Evolutionary conservation across 2,329 filamentous ascomycete genomes (phyloP).

Genomic region (Pochonia chlamydosporia): DNA sequence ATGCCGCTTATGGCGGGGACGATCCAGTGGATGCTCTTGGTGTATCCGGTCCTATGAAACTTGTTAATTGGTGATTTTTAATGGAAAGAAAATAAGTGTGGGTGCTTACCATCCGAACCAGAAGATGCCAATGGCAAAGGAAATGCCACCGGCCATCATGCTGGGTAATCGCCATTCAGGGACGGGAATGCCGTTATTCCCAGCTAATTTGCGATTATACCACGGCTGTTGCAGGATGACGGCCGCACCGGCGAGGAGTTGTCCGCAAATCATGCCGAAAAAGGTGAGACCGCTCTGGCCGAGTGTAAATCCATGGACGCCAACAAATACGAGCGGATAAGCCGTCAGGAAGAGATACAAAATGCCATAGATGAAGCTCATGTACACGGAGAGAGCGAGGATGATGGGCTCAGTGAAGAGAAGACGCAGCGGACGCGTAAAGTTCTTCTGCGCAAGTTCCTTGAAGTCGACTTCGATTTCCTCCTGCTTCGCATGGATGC

Average conservation of each 20-base stretch:
- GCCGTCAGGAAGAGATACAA: constrained; percentile 84
- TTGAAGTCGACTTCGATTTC: constrained; percentile 62
- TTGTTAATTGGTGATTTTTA: constrained; percentile 16
- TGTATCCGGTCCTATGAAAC: constrained; percentile 46
- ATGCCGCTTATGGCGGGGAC: constrained; percentile 57
- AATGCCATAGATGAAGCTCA: constrained; percentile 70
- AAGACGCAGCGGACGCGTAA: constrained; percentile 58
- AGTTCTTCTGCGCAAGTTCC: constrained; percentile 61
- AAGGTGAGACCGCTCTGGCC: constrained; percentile 75
- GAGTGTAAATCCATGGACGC: constrained; percentile 61
- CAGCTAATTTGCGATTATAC: constrained; percentile 63
- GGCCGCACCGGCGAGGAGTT: constrained; percentile 59
- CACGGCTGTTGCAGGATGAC: constrained; percentile 59
- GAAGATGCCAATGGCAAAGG: constrained; percentile 62
- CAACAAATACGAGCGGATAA: constrained; percentile 74
- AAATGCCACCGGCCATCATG: constrained; percentile 52
- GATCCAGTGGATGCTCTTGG: constrained; percentile 54
- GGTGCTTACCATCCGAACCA: constrained; percentile 64
- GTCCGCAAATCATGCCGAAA: constrained; percentile 75
- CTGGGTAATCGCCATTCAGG: constrained; percentile 63
- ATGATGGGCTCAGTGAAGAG: constrained; percentile 67
- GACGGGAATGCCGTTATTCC: constrained; percentile 59
- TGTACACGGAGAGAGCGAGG: constrained; percentile 61
- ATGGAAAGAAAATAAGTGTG: background rate
- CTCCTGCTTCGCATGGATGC: constrained; percentile 66